Evolutionary conservation across 345 rosid genomes (phyloP).

Genomic region (Corchorus capsularis): DNA sequence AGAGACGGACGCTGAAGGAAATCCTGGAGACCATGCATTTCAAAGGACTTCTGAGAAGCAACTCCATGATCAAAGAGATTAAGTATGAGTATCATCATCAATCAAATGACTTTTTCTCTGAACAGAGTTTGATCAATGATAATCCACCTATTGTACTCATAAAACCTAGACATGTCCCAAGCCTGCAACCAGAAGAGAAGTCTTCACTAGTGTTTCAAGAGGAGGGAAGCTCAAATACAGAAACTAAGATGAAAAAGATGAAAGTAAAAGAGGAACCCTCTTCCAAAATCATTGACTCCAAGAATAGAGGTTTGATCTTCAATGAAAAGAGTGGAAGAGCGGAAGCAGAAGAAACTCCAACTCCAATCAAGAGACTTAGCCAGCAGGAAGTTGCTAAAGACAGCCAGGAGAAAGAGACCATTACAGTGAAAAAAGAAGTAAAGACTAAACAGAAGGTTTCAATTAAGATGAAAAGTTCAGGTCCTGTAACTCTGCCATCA

Average conservation of each 20-base stretch:
- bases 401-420: constrained; percentile 24
- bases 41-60: constrained; percentile 44
- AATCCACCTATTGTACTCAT: constrained; percentile 62
- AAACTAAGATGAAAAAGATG: constrained; percentile 20
- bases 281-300: constrained; percentile 32
- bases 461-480: constrained; percentile 35
- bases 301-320: constrained; percentile 27
- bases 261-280: constrained; percentile 34
- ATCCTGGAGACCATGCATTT: constrained; percentile 48
- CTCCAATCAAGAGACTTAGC: constrained; percentile 28
- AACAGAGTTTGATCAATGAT: constrained; percentile 31
- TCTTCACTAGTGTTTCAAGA: constrained; percentile 22
- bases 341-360: constrained; percentile 29
- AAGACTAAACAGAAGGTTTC: constrained; percentile 35
- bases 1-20: constrained; percentile 44
- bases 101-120: constrained; percentile 21
- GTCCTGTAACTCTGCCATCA: constrained; percentile 27
- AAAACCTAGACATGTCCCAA: constrained; percentile 44
- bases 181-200: constrained; percentile 31
- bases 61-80: constrained; percentile 25
- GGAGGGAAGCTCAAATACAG: constrained; percentile 22
- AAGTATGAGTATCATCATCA: constrained; percentile 24
- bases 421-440: constrained; percentile 39
- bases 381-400: constrained; percentile 38
- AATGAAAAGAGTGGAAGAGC: constrained; percentile 21